Evolutionary conservation across 1,284 basidiomycete genomes (phyloP), one percentile per base, ranked within the genome.

Genomic region (Trametes versicolor): DNA sequence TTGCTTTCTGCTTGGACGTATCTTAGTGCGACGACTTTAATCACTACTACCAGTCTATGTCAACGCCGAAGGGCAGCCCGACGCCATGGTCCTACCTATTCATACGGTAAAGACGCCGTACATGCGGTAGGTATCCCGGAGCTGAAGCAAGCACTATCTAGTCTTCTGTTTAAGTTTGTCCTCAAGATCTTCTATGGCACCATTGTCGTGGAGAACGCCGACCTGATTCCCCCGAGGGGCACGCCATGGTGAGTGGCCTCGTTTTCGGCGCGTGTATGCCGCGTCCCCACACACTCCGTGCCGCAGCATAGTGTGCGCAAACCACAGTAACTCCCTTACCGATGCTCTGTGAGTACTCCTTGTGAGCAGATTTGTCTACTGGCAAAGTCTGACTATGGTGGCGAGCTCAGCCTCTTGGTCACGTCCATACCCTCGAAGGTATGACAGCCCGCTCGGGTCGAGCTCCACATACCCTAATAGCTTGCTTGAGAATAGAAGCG

Each of bases 111-210:
- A 52, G 25, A 25, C 10, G 8, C 1, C 50, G 39, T 34, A 19
- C 32, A n/a, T 13, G 29, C 17, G 21, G 9, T 5, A 41, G 19
- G 15, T 7, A 3, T 43, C 19, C n/a, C 21, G 56, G 29, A 58
- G 21, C 57, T 64, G 25, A 63, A n/a, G 29, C 12, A 15, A 32
- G 10, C 4, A 32, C 4, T 8, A 32, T 8, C 17, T 54, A 93
- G 92, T 36, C 75, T 88, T 32, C 80, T 92, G 27, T 93, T 93
- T 76, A 85, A 85, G 70, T 90, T 93, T 69, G 92, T 94, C 1
- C 86, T 95, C 71, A 92, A 92, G 75, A 92, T 95, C 68, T 95
- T 95, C 79, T 95, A 95, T 76, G 92, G 93, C 2, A 87, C 90
- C 12, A 94, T 96, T 62, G 92, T 95, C n/a, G 85, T 96, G 21